Base-by-base conservation (phyloP, 2,329 filamentous ascomycete genomes). In the Curvularia lunata region DNA sequence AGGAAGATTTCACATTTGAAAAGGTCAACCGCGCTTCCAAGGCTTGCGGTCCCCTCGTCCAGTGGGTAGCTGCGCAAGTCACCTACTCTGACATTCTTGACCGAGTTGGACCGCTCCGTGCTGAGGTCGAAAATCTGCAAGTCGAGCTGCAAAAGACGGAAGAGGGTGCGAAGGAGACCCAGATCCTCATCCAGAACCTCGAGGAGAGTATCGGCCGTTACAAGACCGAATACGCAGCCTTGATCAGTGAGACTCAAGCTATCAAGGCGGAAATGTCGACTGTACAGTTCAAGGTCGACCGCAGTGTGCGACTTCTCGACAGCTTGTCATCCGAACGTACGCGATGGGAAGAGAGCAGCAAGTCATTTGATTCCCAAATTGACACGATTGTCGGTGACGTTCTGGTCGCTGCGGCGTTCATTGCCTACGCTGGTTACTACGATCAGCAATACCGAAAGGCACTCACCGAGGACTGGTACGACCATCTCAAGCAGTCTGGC, bases 1-100 rank as follows among this genome's bases (percentile, higher is more conserved):
- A 96, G 75, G 90, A 94, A 4, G 93, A 98, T 58, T 99, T 98
- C 78, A 97, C 93, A 0, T 96, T 93, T 69, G 95, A 99, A 75
- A 91, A 91, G 77, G 95, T 97, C 77, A 96, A 97, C 78, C 91
- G 92, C 69, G 95, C 95, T 60, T 96, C 91, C 80, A 97, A 95
- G 81, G 95, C 95, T 46, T 99, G 95, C 77, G 96, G 95, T 71
- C 96, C 95, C 25, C 84, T 99, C 13, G 94, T 99, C 18, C 92
- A 97, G 74, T 99, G 95, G 95, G 94, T 97, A 3, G 86, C 91
- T 75, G 96, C 95, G 19, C 95, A 99, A 79, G 95, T 99, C 73
- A 92, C 91, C 72, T 99, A 97, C 78, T 97, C 94, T n/a, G 92
- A 95, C 65, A 99, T 99, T 68, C 82, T 99, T 62, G 93, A 98